These are phyloP conservation scores for Dryas alaskensis DNA, from an alignment of 306 rosid species.

Conservation along the genomic window DNA sequence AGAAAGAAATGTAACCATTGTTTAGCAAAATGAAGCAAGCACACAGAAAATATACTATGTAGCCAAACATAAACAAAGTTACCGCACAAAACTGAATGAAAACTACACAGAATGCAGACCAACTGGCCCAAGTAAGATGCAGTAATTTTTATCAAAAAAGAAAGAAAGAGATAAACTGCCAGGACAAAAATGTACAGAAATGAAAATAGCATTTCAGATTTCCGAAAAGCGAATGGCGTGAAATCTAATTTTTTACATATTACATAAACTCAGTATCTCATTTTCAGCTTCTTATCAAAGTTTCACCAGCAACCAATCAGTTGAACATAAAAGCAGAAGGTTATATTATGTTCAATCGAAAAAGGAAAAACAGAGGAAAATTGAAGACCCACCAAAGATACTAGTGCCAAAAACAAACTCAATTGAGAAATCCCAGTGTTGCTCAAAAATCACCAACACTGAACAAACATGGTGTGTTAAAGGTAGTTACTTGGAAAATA, in stretches of 20 bases:
- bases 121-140: slow-evolving; percentile 6
- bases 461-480: background rate
- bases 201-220: background rate
- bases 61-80: slow-evolving; percentile 7
- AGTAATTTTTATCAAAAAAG: background rate
- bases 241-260: background rate
- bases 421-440: background rate
- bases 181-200: background rate
- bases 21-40: background rate
- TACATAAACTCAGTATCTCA: slow-evolving; percentile 10
- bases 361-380: background rate
- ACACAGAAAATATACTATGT: slow-evolving; percentile 9
- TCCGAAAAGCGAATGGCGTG: background rate
- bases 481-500: background rate
- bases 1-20: background rate
- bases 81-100: slow-evolving; percentile 10
- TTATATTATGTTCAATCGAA: background rate
- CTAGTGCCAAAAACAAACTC: background rate
- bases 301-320: slow-evolving; percentile 4
- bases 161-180: background rate
- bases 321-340: background rate
- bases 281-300: slow-evolving; percentile 7
- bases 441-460: background rate
- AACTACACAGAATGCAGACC: background rate
- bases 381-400: background rate